Evolutionary conservation across 106 monocot genomes (phyloP).

Genomic region (Ottelia alismoides): DNA sequence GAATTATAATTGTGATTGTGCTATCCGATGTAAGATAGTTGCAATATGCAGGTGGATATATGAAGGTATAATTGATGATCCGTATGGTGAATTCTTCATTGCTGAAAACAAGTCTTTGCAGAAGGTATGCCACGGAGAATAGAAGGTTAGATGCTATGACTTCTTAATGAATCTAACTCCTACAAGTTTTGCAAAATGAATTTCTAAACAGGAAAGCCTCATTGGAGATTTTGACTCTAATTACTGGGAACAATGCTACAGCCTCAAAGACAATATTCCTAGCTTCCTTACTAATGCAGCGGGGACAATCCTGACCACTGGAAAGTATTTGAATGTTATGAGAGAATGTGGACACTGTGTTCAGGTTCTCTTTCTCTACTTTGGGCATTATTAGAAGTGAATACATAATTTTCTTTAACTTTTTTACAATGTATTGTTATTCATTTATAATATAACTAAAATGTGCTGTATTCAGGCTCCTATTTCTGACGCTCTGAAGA

Average conservation of each 20-base stretch:
- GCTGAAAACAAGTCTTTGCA: slow-evolving; percentile 84
- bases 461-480: slow-evolving; percentile 80
- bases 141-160: too few relatives aligned
- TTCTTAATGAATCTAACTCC: too few relatives aligned
- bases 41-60: slow-evolving; percentile 71
- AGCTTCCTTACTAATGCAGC: slow-evolving; percentile 81
- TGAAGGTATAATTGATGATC: slow-evolving; percentile 97
- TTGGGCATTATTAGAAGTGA: too few relatives aligned
- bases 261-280: slow-evolving; percentile 84
- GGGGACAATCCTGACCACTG: slow-evolving; percentile 76
- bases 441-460: too few relatives aligned
- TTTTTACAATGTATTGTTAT: too few relatives aligned
- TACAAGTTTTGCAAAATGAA: not conserved
- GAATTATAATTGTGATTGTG: not conserved
- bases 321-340: slow-evolving; percentile 99
- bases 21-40: not conserved
- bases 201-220: slow-evolving; percentile 64
- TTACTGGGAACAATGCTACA: slow-evolving; percentile 96
- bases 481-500: slow-evolving; percentile 66
- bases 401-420: too few relatives aligned
- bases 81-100: slow-evolving; percentile 98
- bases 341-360: slow-evolving; percentile 95
- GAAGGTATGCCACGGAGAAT: slow-evolving; percentile 40
- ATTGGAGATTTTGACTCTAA: slow-evolving; percentile 93
- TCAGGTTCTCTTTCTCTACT: too few relatives aligned